These are phyloP conservation scores for Amaranthus palmeri DNA, from an alignment of 148 eudicot species.

Conservation along the genomic window DNA sequence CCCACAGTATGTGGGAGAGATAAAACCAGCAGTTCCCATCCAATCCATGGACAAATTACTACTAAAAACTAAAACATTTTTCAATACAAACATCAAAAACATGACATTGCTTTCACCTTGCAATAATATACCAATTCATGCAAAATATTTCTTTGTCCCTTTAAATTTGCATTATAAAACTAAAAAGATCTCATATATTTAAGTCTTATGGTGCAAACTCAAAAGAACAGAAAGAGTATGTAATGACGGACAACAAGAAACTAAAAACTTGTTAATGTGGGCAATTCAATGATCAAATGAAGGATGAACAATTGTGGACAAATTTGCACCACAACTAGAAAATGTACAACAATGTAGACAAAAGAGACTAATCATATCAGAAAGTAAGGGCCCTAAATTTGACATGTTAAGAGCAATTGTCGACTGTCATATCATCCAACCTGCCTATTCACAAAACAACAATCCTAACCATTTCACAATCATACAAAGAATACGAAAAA, in stretches of 20 bases:
- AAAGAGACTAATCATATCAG: background rate
- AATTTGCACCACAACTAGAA: conserved; percentile 10
- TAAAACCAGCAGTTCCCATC: no score
- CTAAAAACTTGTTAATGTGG: conserved; percentile 2
- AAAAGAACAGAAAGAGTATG: no score
- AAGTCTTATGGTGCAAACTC: no score
- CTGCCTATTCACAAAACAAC: conserved; percentile 21
- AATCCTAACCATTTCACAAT: conserved; percentile 3
- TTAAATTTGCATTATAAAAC: no score
- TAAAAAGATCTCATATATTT: no score
- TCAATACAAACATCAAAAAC: background rate
- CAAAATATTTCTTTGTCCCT: background rate
- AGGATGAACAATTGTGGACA: conserved; percentile 8
- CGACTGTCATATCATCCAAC: background rate
- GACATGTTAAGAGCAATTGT: background rate
- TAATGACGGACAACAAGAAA: background rate
- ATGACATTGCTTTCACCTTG: background rate
- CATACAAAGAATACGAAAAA: conserved; percentile 12
- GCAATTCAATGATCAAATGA: background rate
- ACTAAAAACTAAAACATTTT: background rate
- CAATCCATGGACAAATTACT: no score
- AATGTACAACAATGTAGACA: conserved; percentile 18
- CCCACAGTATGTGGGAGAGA: no score
- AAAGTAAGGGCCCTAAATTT: background rate
- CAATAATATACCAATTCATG: background rate